Evolutionary conservation across 2,329 filamentous ascomycete genomes (phyloP), one percentile per base, ranked within the genome.

Genomic region (Coniella lustricola): DNA sequence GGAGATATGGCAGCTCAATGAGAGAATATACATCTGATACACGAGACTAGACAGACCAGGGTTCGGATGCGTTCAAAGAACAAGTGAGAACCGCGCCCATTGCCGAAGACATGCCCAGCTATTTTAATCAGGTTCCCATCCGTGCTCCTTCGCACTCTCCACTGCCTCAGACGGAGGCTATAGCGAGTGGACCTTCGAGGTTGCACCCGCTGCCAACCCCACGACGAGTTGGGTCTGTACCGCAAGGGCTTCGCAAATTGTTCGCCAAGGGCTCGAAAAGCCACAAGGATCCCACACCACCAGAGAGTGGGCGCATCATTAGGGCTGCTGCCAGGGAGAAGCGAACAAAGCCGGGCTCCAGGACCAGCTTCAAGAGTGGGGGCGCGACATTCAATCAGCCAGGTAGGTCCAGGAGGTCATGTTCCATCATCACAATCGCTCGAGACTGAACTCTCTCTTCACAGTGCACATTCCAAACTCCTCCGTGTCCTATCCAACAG

Each of bases 401-500:
- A 47, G 50, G 50, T 47, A 40, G 40, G 1, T 7, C 13, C 42
- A 22, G 29, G 20, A 12, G 12, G 21, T 17, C 38, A 14, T 29
- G 5, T 7, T 2, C 5, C 7, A 4, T 25, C 20, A 14, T 17
- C 7, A 7, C 20, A 13, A 13, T 21, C 17, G 3, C 17, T 16
- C 2, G 13, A 35, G n/a, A 7, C 33, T 16, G 14, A 17, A 20
- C 9, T 44, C 51, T 14, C 45, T 2, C 7, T 5, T 16, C 4
- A 17, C 25, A 51, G 38, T 34, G 9, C 31, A 39, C 9, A 38
- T 45, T 9, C 35, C 33, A 14, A 39, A 44, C 31, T 34, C 34
- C 10, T 25, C 34, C 2, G 29, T n/a, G 16, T 53, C 49, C 25
- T 51, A 53, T 44, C 44, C 49, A 25, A 41, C 48, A 25, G 31